Evolutionary conservation across 2,329 filamentous ascomycete species (phyloP).

Genomic region (Bimuria novae-zelandiae): DNA sequence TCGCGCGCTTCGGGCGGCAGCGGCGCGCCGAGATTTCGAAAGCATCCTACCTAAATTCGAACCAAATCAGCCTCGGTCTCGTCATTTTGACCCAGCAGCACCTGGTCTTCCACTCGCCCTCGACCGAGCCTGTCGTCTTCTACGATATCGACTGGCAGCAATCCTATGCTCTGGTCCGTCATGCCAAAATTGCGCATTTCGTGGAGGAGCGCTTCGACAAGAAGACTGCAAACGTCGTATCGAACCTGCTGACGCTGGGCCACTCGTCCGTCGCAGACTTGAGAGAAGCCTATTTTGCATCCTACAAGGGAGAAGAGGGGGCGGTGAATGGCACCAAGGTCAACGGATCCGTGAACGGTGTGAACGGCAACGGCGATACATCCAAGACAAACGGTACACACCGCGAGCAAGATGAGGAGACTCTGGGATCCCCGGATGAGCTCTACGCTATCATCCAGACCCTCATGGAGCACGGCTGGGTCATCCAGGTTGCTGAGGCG

Average conservation of each 20-base stretch:
- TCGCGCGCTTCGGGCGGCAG: conserved; percentile 79
- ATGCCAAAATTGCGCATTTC: conserved; percentile 78
- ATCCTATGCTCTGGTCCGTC: conserved; percentile 81
- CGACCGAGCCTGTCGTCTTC: conserved; percentile 66
- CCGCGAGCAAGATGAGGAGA: conserved; percentile 20
- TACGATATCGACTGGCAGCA: conserved; percentile 84
- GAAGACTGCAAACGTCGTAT: conserved; percentile 74
- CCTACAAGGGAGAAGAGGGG: conserved; percentile 36
- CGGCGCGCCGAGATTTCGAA: conserved; percentile 70
- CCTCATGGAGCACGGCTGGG: conserved; percentile 66
- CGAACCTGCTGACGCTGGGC: conserved; percentile 75
- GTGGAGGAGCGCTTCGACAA: conserved; percentile 74
- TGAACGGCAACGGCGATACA: background rate
- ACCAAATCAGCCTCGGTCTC: conserved; percentile 79
- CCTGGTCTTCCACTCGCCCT: conserved; percentile 73
- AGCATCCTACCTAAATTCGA: conserved; percentile 72
- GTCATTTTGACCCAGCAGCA: conserved; percentile 87
- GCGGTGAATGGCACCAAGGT: conserved; percentile 25
- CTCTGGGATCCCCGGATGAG: conserved; percentile 37
- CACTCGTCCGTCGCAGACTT: conserved; percentile 75
- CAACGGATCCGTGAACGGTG: conserved; percentile 24
- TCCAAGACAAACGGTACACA: conserved; percentile 1
- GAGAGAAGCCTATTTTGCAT: conserved; percentile 63
- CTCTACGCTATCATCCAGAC: conserved; percentile 51
- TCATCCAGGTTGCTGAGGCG: conserved; percentile 63